These are phyloP conservation scores for Trichoderma hamatum DNA, from an alignment of 2,329 filamentous ascomycete species.

Conservation along the genomic window DNA sequence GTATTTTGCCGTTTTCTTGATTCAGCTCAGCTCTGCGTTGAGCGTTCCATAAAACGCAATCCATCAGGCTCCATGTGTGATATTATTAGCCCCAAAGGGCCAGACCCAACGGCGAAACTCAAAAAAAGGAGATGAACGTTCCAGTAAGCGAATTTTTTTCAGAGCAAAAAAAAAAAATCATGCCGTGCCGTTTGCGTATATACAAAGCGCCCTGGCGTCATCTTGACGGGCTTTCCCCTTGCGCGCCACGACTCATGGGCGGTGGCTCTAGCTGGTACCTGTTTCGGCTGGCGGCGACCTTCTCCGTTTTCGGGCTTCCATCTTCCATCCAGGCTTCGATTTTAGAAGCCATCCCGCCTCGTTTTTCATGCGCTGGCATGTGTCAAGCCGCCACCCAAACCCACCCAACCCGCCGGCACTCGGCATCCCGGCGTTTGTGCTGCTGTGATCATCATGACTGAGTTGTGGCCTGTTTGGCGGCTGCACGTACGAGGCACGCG, in stretches of 20 bases:
- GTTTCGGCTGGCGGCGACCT: neutral
- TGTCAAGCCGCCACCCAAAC: conserved; percentile 3
- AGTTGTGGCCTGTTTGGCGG: conserved; percentile 1
- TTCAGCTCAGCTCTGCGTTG: neutral
- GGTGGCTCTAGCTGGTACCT: neutral
- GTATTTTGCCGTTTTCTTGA: neutral
- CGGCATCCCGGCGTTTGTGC: neutral
- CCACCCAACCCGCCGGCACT: conserved; percentile 4
- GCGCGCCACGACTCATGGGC: conserved; percentile 22
- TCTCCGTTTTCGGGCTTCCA: conserved; percentile 27
- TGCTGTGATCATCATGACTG: conserved; percentile 8
- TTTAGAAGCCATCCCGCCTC: neutral
- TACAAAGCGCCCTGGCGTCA: conserved; percentile 13
- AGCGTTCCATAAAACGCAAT: neutral
- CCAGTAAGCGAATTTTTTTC: neutral
- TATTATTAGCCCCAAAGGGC: neutral
- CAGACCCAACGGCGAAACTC: neutral
- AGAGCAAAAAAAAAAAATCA: neutral
- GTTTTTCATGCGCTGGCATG: conserved; percentile 3
- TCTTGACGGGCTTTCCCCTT: conserved; percentile 18
- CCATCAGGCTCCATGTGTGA: neutral
- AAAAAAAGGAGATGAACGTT: neutral
- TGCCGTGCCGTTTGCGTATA: conserved; percentile 6
- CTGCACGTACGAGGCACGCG: neutral
- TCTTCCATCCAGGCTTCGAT: conserved; percentile 24